Evolutionary conservation across 345 rosid species (phyloP).

Genomic region (Linum lewisii): DNA sequence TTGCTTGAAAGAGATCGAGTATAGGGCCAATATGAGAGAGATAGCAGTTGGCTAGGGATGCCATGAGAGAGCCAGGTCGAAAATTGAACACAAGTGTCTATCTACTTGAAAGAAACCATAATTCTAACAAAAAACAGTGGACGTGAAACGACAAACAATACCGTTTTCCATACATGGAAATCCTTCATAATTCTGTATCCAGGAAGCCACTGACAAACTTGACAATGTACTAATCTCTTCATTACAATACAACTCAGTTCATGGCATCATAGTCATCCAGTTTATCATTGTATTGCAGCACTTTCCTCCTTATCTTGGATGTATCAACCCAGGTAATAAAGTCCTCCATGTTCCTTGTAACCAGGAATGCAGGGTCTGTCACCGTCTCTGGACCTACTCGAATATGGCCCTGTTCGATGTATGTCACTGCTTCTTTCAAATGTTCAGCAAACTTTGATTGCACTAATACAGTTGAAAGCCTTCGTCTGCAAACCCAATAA

Average conservation of each 20-base stretch:
- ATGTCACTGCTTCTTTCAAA: conserved; percentile 76
- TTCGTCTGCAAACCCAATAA: conserved; percentile 44
- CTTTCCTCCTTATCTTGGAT: conserved; percentile 82
- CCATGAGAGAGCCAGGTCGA: no score
- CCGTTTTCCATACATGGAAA: no score
- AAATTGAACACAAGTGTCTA: no score
- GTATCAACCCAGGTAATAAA: conserved; percentile 92
- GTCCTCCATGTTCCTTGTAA: conserved; percentile 90
- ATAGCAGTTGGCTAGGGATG: no score
- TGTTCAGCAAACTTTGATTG: conserved; percentile 76
- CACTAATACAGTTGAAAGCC: conserved; percentile 61
- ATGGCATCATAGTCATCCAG: conserved; percentile 78
- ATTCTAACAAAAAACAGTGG: no score
- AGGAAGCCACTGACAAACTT: no score
- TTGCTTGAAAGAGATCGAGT: no score
- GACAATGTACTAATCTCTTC: no score
- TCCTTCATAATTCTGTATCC: no score
- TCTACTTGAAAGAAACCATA: no score
- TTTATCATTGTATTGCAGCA: conserved; percentile 73
- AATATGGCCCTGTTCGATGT: conserved; percentile 90
- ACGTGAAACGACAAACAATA: no score
- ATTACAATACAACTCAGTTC: conserved; percentile 33
- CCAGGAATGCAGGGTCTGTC: conserved; percentile 82
- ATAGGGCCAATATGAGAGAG: no score
- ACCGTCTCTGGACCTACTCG: conserved; percentile 88